Evolutionary conservation across 176 grass and related monocot genomes (phyloP).

Genomic region (Phyllostachys edulis): DNA sequence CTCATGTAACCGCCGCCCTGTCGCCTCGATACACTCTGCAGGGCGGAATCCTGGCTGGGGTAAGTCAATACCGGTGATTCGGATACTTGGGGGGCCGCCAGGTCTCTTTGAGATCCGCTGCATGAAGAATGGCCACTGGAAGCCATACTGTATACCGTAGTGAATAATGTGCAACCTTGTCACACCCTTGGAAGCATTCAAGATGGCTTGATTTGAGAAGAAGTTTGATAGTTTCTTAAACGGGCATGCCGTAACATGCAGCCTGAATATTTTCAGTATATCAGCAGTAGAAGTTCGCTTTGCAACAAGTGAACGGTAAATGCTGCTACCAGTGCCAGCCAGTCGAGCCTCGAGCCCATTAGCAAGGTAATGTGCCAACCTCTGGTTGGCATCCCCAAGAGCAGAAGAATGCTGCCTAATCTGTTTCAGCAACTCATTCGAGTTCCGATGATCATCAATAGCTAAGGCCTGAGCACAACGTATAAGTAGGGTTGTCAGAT

Average conservation of each 20-base stretch:
- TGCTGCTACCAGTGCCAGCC: conserved; percentile 36
- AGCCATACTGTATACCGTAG: conserved; percentile 33
- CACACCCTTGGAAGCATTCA: background rate
- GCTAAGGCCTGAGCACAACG: conserved; percentile 45
- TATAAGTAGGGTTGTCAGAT: conserved; percentile 40
- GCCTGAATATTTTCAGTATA: conserved; percentile 22
- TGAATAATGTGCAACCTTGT: conserved; percentile 41
- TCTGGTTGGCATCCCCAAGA: conserved; percentile 32
- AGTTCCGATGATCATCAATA: conserved; percentile 35
- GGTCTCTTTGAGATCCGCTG: conserved; percentile 16
- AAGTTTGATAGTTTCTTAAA: conserved; percentile 19
- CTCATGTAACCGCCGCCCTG: conserved; percentile 27
- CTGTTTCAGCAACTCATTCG: conserved; percentile 31
- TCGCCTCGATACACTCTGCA: conserved; percentile 36
- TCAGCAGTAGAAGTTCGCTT: conserved; percentile 23
- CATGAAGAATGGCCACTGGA: conserved; percentile 45
- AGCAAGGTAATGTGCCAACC: conserved; percentile 45
- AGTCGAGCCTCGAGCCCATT: conserved; percentile 47
- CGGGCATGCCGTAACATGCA: conserved; percentile 33
- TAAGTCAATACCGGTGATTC: conserved; percentile 39
- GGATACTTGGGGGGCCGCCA: conserved; percentile 15
- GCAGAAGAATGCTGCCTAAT: conserved; percentile 43
- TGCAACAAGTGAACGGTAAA: conserved; percentile 34
- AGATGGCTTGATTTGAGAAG: conserved; percentile 22
- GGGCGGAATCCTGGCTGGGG: conserved; percentile 46